Evolutionary conservation across 73 alveolate species (phyloP).

Genomic region (Tetrahymena borealis): DNA sequence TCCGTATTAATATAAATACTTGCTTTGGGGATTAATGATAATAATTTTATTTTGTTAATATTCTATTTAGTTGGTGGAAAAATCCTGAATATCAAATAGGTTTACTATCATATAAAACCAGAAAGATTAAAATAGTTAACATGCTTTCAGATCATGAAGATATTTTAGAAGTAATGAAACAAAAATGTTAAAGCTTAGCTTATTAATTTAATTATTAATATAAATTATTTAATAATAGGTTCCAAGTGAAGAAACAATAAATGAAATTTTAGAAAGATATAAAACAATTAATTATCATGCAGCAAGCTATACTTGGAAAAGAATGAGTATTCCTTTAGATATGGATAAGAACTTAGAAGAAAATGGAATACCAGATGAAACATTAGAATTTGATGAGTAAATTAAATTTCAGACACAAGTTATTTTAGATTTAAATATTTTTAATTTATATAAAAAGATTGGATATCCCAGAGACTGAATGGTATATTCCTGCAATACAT

Average conservation of each 20-base stretch:
- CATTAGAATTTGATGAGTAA: conserved; percentile 72
- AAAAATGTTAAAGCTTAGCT: too few species aligned
- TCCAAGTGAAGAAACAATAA: conserved; percentile 85
- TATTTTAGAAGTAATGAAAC: conserved; percentile 74
- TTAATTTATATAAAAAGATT: conserved; percentile 55
- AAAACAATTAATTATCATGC: conserved; percentile 85
- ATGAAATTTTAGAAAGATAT: conserved; percentile 94
- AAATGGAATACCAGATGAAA: conserved; percentile 97
- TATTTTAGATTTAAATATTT: not conserved
- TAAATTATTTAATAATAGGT: not conserved
- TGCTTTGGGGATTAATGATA: not conserved
- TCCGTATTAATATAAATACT: conserved; percentile 9
- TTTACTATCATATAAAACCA: conserved; percentile 67
- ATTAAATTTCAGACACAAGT: not conserved
- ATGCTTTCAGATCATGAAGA: conserved; percentile 92
- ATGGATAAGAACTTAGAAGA: conserved; percentile 96
- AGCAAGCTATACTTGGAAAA: conserved; percentile 97
- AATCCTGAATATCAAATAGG: conserved; percentile 80
- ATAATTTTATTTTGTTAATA: conserved; percentile 53
- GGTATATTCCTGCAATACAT: conserved; percentile 96
- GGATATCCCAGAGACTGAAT: conserved; percentile 83
- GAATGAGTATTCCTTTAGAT: conserved; percentile 94
- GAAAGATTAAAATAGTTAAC: conserved; percentile 86
- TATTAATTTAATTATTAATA: too few species aligned
- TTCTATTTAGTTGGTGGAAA: conserved; percentile 90